Percentiles rank a stretch among this genome's conserved stretches.
phyloP scores from a whole-genome alignment of 805 yeast species.

The Limtongia smithiae region DNA sequence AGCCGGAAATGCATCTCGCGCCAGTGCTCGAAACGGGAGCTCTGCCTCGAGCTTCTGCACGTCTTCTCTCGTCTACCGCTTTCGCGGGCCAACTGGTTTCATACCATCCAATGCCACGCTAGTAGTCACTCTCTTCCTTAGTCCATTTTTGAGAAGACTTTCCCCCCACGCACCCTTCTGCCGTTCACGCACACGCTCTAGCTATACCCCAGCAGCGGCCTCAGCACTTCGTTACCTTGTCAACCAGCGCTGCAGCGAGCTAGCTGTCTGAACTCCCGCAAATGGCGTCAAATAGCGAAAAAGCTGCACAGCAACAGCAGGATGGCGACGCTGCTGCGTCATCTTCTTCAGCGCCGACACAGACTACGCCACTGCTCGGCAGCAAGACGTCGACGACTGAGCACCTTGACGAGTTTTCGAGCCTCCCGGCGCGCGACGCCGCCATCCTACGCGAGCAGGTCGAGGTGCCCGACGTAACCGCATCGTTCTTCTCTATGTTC shows the following conservation, averaged over 20 bases:
- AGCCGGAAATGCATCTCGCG: too few species aligned
- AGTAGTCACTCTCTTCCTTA: too few species aligned
- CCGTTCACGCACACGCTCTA: not conserved
- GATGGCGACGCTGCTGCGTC: conserved; percentile 1
- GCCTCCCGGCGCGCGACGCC: conserved; percentile 36
- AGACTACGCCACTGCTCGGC: conserved; percentile 19
- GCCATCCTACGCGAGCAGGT: conserved; percentile 39
- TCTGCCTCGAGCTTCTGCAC: too few species aligned
- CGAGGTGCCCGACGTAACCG: conserved; percentile 27
- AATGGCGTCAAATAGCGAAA: too few species aligned
- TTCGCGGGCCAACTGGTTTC: too few species aligned
- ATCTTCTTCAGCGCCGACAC: conserved; percentile 16
- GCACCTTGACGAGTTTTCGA: conserved; percentile 32
- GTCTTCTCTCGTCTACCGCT: too few species aligned
- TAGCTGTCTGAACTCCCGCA: too few species aligned
- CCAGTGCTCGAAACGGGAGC: too few species aligned
- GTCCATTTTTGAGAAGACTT: too few species aligned
- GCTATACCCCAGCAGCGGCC: not conserved
- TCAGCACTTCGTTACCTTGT: not conserved
- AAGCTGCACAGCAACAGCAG: too few species aligned
- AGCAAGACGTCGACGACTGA: conserved; percentile 10
- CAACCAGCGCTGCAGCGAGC: too few species aligned
- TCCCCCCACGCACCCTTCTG: conserved; percentile 9
- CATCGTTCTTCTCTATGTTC: conserved; percentile 36
- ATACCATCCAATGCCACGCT: too few species aligned